A percentile compares a stretch with the other conserved stretches of the same genome.
Conservation (phyloP, 805 yeast genomes). For the Candida coquimbonensis region DNA sequence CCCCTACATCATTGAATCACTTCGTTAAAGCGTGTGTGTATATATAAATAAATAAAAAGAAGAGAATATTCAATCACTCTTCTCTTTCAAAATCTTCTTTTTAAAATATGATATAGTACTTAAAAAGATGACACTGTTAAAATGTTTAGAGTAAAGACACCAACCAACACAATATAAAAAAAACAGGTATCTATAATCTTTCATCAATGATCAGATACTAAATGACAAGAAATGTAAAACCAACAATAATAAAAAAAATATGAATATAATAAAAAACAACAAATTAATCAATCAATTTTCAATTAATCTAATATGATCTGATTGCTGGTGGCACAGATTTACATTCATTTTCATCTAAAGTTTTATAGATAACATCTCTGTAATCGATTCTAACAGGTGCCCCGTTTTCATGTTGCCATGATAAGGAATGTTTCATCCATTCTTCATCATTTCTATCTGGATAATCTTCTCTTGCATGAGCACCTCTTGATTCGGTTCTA, state of each 20-base stretch:
- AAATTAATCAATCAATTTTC: background rate
- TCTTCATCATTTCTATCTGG: conserved; percentile 92
- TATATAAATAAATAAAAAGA: background rate
- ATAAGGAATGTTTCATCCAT: conserved; percentile 97
- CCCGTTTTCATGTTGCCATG: conserved; percentile 77
- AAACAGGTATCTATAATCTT: too few species aligned
- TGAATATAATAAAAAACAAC: conserved; percentile 1
- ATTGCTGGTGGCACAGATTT: conserved; percentile 94
- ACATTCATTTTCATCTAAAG: conserved; percentile 89
- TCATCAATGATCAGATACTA: too few species aligned
- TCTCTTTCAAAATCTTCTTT: background rate
- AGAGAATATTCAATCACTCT: background rate
- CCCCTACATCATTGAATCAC: background rate
- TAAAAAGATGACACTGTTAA: background rate
- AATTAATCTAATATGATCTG: conserved; percentile 69
- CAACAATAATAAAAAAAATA: background rate
- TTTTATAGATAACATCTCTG: conserved; percentile 76
- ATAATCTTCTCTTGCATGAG: conserved; percentile 97
- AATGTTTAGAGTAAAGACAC: too few species aligned
- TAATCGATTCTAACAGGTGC: conserved; percentile 69
- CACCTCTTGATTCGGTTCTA: conserved; percentile 97
- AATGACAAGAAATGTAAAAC: too few species aligned
- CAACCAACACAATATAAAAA: too few species aligned
- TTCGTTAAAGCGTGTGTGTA: background rate
- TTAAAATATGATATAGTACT: too few species aligned